Base-by-base conservation (phyloP, 768 basidiomycete species). In the Serpula lacrymans region DNA sequence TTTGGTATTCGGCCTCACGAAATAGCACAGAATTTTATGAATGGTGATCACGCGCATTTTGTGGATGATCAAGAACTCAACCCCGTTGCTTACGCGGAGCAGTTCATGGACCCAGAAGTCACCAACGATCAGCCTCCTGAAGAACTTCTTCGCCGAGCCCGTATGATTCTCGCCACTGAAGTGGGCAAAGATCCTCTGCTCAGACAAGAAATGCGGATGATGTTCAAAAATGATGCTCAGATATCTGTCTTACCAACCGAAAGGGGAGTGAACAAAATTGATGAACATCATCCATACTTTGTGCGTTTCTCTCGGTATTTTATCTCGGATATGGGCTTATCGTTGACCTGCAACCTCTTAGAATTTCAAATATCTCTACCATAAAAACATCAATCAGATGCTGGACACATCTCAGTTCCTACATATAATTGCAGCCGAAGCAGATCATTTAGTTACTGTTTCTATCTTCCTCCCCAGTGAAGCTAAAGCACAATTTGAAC, bases 341-440 rank as follows among this genome's bases (percentile, higher is more conserved):
- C 31, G 27, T 28, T 28, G n/a, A 9, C 9, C n/a, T 28, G 9
- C 27, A 9, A n/a, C n/a, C n/a, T n/a, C 27, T 24, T 25, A 99
- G 95, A 83, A 80, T 52, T 98, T 98, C 77, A 98, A 98, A 71
- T 98, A 97, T 65, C 74, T 97, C 21, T 68, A 74, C 20, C 74
- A 84, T 45, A 98, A 96, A 55, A 80, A 78, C 18, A 74, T 91
- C 22, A 58, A 59, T 21, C 74, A 81, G 4, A 83, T 95, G 78
- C 52, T 81, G 27, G 73, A 81, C 28, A 69, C 75, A 1, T 69
- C 88, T 14, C 90, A 94, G 51, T 97, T 94, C 64, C 71, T 97
- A 18, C 82, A 90, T 49, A 95, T 98, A 49, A 78, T 97, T 7
- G 75, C 78, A 28, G 96, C 96, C 1, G 95, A 99, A 61, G 65